A percentile compares a stretch with the other conserved stretches of the same genome.
These are phyloP conservation scores for Eucalyptus curtisii DNA, from an alignment of 345 rosid genomes.

Conservation along the genomic window DNA sequence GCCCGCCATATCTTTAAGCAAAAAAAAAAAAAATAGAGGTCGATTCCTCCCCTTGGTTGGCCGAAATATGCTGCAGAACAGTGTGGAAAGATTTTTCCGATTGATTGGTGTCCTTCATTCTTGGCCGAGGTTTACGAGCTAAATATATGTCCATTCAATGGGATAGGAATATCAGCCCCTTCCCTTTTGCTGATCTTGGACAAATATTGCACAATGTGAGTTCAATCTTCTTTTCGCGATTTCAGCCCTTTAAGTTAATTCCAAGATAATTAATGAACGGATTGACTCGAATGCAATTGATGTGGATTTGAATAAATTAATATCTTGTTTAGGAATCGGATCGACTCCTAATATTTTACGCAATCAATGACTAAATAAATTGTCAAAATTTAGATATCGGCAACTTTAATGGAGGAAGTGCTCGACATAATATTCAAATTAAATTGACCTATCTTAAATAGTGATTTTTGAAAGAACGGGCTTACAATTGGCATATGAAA, in stretches of 20 bases:
- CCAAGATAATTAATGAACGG: not conserved
- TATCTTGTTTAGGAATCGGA: accelerated
- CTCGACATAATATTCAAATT: not conserved
- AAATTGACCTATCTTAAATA: not conserved
- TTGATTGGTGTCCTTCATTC: not conserved
- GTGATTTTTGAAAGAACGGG: not conserved
- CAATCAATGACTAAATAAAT: accelerated
- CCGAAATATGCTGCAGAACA: not conserved
- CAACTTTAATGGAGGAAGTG: not conserved
- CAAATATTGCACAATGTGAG: not conserved
- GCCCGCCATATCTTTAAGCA: not conserved
- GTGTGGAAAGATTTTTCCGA: not conserved
- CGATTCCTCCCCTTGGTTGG: not conserved
- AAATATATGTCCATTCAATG: not conserved
- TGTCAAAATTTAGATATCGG: not conserved
- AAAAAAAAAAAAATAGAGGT: too few relatives aligned
- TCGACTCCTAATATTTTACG: accelerated
- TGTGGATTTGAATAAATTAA: not conserved
- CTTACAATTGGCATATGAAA: not conserved
- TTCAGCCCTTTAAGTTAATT: not conserved
- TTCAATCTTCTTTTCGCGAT: accelerated
- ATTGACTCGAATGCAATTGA: accelerated
- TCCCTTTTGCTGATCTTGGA: not conserved
- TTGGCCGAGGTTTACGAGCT: not conserved
- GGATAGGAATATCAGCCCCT: not conserved